Conservation (phyloP, 495 filamentous ascomycete species). For the Annulohypoxylon nitens region DNA sequence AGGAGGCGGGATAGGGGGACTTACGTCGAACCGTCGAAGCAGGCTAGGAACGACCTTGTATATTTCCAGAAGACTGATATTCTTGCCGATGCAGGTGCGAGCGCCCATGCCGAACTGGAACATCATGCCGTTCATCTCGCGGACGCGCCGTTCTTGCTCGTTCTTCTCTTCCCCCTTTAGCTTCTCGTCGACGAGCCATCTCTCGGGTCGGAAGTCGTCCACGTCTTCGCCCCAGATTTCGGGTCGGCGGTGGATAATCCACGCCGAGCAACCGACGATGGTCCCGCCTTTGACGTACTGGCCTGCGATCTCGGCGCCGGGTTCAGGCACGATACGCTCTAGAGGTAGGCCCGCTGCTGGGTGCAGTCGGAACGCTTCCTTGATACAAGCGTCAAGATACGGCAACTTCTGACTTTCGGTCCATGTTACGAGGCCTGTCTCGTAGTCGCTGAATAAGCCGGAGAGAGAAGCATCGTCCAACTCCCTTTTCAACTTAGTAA, state of each 20-base stretch:
- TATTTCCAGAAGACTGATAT: slow-evolving; percentile 81
- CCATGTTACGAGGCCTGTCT: slow-evolving; percentile 70
- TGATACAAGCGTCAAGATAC: slow-evolving; percentile 77
- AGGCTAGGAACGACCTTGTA: slow-evolving; percentile 83
- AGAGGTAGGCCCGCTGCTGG: slow-evolving; percentile 72
- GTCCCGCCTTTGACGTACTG: slow-evolving; percentile 70
- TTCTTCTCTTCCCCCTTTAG: slow-evolving; percentile 47
- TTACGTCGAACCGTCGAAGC: slow-evolving; percentile 75
- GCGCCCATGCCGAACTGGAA: slow-evolving; percentile 73
- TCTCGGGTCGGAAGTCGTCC: slow-evolving; percentile 68
- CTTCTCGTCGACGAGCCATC: slow-evolving; percentile 64
- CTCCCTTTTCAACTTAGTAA: slow-evolving; percentile 63
- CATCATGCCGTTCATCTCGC: slow-evolving; percentile 70
- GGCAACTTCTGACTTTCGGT: slow-evolving; percentile 67
- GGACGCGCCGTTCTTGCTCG: slow-evolving; percentile 60
- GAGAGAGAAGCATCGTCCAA: slow-evolving; percentile 64
- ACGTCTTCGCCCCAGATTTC: slow-evolving; percentile 72
- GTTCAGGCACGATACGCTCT: slow-evolving; percentile 72
- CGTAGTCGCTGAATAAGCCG: slow-evolving; percentile 64
- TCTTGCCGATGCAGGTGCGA: slow-evolving; percentile 76
- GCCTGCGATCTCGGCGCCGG: slow-evolving; percentile 67
- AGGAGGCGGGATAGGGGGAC: slow-evolving; percentile 12
- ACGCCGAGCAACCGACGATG: slow-evolving; percentile 72
- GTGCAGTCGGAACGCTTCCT: slow-evolving; percentile 76
- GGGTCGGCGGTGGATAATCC: slow-evolving; percentile 70